Evolutionary conservation across 2,329 filamentous ascomycete species (phyloP), one percentile per base, ranked within the genome.

Genomic region (Arthrobotrys entomopaga): DNA sequence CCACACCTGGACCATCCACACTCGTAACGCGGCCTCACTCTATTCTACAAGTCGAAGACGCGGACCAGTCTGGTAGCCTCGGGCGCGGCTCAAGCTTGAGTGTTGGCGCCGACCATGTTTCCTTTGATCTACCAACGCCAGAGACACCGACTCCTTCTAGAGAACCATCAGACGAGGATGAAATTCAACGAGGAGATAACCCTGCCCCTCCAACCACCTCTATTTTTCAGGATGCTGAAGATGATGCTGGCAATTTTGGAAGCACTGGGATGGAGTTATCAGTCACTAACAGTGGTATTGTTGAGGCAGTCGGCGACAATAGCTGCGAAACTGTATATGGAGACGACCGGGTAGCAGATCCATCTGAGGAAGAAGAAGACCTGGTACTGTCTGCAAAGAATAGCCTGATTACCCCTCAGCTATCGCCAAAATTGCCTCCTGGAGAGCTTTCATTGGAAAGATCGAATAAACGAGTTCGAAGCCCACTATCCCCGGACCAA

Each of bases 1-100:
- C 15, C 4, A 38, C 53, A 16, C 34, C 34, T 16, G 38, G 29
- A 19, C 53, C 16, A 10, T 43, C 56, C 5, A 48, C 10, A n/a
- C 57, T 69, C 4, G 40, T 69, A 6, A 49, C 56, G 20, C 10
- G 22, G 34, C 34, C 54, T 40, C 56, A 53, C 16, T 38, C 56
- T 11, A 26, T 60, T 7, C 61, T 49, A 7, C 42, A 19, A 46
- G 6, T 11, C n/a, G 5, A 15, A 34, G 26, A 48, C 3, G 65
- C 6, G 3, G 38, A 53, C 29, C 29, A 48, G 34, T n/a, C 19
- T 34, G 38, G 29, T 34, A n/a, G 56, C 8, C 15, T 11, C 24
- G n/a, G 6, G 1, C 52, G 34, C 20, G 19, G 5, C 10, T 46
- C 11, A 46, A 46, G 29, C 29, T 34, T 34, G 29, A 34, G 29